Evolutionary conservation across 345 rosid species (phyloP).

Genomic region (Eucalyptus brandiana): DNA sequence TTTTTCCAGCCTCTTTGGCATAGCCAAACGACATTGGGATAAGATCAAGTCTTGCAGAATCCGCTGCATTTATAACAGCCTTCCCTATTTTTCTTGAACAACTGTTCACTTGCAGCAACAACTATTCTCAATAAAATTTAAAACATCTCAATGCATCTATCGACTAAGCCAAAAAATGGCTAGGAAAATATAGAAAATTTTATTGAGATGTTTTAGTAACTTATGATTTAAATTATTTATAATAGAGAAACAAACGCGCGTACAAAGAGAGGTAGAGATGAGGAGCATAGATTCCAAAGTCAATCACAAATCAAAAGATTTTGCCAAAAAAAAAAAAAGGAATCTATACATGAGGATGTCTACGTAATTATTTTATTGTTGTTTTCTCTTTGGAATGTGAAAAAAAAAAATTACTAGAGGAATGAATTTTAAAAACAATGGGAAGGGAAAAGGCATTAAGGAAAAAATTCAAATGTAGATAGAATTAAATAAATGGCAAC

Average conservation of each 20-base stretch:
- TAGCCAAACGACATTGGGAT: fast-evolving
- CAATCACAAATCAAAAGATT: not conserved
- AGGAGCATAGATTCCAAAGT: not conserved
- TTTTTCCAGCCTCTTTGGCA: too few species aligned
- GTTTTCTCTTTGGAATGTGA: not conserved
- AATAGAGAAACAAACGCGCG: fast-evolving
- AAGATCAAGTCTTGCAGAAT: too few species aligned
- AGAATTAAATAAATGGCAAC: not conserved
- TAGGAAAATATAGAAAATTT: fast-evolving
- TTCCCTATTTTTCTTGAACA: too few species aligned
- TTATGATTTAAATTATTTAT: not conserved
- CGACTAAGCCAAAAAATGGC: too few species aligned
- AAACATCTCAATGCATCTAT: fast-evolving
- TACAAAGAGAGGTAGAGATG: not conserved
- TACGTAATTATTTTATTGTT: not conserved
- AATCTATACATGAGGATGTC: not conserved
- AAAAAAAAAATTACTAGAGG: not conserved
- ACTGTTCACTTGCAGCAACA: too few species aligned
- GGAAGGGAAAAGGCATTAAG: not conserved
- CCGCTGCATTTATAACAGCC: too few species aligned
- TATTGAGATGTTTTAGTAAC: too few species aligned
- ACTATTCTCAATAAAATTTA: too few species aligned
- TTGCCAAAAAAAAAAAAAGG: not conserved
- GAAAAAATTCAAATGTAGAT: not conserved
- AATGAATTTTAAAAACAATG: not conserved